Evolutionary conservation across 805 yeast genomes (phyloP).

Genomic region (Candida krabiensis): DNA sequence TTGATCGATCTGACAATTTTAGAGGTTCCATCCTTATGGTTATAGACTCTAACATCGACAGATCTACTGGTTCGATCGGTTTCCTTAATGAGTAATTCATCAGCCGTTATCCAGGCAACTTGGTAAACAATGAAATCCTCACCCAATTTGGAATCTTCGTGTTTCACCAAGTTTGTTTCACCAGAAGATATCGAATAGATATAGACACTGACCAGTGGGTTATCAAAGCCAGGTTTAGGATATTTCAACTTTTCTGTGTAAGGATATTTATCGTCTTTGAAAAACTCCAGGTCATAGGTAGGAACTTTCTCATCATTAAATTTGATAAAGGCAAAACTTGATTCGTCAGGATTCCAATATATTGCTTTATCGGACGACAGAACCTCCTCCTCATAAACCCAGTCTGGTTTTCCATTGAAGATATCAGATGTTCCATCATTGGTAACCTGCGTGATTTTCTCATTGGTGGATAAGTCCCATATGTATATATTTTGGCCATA

Average conservation of each 20-base stretch:
- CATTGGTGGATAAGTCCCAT: slow-evolving; percentile 34
- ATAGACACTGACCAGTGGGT: slow-evolving; percentile 54
- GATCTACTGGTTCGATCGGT: slow-evolving; percentile 62
- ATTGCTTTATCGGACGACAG: slow-evolving; percentile 55
- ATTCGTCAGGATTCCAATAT: slow-evolving; percentile 75
- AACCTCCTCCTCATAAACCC: slow-evolving; percentile 87
- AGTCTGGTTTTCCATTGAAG: slow-evolving; percentile 72
- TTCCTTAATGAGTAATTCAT: slow-evolving; percentile 54
- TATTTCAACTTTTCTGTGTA: slow-evolving; percentile 48
- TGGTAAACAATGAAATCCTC: slow-evolving; percentile 59
- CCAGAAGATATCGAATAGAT: slow-evolving; percentile 38
- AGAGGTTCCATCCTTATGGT: slow-evolving; percentile 32
- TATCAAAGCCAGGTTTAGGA: slow-evolving; percentile 70
- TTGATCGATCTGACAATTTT: slow-evolving; percentile 43
- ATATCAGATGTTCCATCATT: slow-evolving; percentile 52
- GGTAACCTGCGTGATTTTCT: slow-evolving; percentile 38
- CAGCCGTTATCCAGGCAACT: slow-evolving; percentile 55
- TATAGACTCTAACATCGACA: slow-evolving; percentile 49
- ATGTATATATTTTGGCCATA: slow-evolving; percentile 55
- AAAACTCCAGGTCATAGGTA: slow-evolving; percentile 51
- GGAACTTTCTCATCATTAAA: slow-evolving; percentile 63
- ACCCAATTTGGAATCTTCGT: slow-evolving; percentile 34
- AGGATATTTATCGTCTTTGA: slow-evolving; percentile 49
- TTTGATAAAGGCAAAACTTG: slow-evolving; percentile 52
- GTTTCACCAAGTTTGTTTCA: slow-evolving; percentile 23